Base-by-base conservation (phyloP, 495 filamentous ascomycete species). In the Aspergillus affinis region DNA sequence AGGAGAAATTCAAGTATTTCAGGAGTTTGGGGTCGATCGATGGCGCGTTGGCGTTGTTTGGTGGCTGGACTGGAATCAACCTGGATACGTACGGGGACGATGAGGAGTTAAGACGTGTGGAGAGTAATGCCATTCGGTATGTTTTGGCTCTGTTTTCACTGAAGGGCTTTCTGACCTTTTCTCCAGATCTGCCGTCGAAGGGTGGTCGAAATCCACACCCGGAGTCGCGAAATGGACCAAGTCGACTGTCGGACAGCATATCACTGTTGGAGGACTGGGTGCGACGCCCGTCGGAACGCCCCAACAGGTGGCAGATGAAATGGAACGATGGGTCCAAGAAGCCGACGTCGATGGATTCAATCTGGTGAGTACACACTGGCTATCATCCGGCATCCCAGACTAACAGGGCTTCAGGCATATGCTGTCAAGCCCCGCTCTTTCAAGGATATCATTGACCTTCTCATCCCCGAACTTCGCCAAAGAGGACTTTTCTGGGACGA, bases 271-370 rank as follows among this genome's bases (percentile, higher is more conserved):
- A 18, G 86, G 86, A 4, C 62, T 78, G 13, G 84, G 84, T 0
- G 77, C 81, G 0, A 81, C 82, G 0, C 69, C 75, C 0, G 78
- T 87, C 7, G 86, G 85, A 0, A 86, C 82, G 1, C 69, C 86
- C 0, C 61, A 69, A 50, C 81, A 81, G 30, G 81, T 89, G 29
- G 85, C 85, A 0, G 82, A 88, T 65, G 72, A 79, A 19, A 72
- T 89, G 75, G 83, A 87, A 68, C 72, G 72, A 3, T 88, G 85
- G 86, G 72, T 85, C 2, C 57, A 75, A 21, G 84, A 87, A 59
- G 84, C 81, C 0, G 84, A 86, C 68, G 73, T 88, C 15, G 86
- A 89, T 71, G 85, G 85, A 19, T 88, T 87, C 63, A 88, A 86
- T 51, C 63, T 87, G 64, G 78, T 81, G 63, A 57, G 75, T 61